Conservation (phyloP, 345 rosid species). For the Tarenaya hassleriana region DNA sequence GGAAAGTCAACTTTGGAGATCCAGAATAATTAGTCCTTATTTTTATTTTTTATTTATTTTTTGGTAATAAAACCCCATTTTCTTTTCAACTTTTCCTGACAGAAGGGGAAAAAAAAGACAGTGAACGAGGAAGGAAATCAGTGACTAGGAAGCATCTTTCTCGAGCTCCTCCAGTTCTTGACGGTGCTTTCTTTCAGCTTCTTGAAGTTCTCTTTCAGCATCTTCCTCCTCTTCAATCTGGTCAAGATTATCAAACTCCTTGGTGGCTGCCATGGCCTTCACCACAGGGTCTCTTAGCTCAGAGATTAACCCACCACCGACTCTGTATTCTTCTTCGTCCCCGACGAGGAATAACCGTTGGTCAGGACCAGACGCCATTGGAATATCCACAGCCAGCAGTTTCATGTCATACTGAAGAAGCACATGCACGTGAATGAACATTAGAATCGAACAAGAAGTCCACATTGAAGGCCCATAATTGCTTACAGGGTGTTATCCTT, state of each 20-base stretch:
- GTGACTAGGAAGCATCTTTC: conserved; percentile 35
- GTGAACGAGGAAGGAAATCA: too few species aligned
- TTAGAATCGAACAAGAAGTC: conserved; percentile 3
- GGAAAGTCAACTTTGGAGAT: too few species aligned
- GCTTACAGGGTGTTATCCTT: too few species aligned
- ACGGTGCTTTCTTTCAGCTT: conserved; percentile 62
- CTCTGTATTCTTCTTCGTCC: conserved; percentile 78
- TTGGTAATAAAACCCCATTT: too few species aligned
- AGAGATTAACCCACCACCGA: conserved; percentile 81
- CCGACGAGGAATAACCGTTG: conserved; percentile 79
- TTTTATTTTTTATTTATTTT: too few species aligned
- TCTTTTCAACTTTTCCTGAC: too few species aligned
- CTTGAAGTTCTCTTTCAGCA: conserved; percentile 60
- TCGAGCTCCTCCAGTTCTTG: conserved; percentile 67
- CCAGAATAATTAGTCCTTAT: too few species aligned
- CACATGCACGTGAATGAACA: neutral
- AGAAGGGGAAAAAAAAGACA: too few species aligned
- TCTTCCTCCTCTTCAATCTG: conserved; percentile 85
- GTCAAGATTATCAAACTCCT: conserved; percentile 88
- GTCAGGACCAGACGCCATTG: conserved; percentile 89
- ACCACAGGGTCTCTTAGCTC: conserved; percentile 89
- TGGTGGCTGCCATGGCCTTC: conserved; percentile 84
- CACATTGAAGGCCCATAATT: too few species aligned
- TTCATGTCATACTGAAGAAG: conserved; percentile 75
- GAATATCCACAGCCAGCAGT: conserved; percentile 79